Percentiles rank a stretch among this genome's conserved stretches.
These are phyloP conservation scores for Chlamydomonas asymmetrica DNA, from an alignment of 139 green algal species.

Conservation along the genomic window DNA sequence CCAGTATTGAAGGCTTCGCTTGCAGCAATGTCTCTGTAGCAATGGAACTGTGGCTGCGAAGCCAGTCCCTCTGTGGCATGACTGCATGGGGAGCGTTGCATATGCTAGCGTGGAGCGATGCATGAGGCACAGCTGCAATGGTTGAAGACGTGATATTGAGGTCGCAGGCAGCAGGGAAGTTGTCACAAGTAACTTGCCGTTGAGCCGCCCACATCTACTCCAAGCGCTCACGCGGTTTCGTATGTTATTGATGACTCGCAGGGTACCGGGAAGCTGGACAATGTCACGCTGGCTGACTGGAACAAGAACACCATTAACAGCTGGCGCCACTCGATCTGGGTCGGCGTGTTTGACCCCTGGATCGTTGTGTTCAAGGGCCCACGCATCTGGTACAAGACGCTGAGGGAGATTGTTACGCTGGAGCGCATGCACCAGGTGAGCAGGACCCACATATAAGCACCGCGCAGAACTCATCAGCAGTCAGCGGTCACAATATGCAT, in stretches of 20 bases:
- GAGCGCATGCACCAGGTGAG: conserved; percentile 92
- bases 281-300: conserved; percentile 77
- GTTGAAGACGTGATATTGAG: too few relatives aligned
- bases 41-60: too few relatives aligned
- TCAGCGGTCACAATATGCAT: too few relatives aligned
- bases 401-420: conserved; percentile 90
- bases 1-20: too few relatives aligned
- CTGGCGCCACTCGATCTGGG: conserved; percentile 95
- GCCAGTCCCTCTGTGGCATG: too few relatives aligned
- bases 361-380: conserved; percentile 84
- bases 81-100: too few relatives aligned
- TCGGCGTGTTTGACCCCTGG: conserved; percentile 93
- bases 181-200: background rate
- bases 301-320: conserved; percentile 78
- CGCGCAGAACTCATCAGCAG: too few relatives aligned
- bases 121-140: too few relatives aligned
- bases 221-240: background rate
- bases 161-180: too few relatives aligned
- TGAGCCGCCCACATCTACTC: background rate
- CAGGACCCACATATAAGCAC: too few relatives aligned
- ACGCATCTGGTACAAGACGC: conserved; percentile 83
- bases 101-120: too few relatives aligned
- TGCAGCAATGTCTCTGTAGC: too few relatives aligned
- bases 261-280: conserved; percentile 65
- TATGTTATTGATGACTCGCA: conserved; percentile 23